Percentiles rank a stretch among this genome's conserved stretches.
Conservation (phyloP, 768 basidiomycete genomes). For the Phylloporus arenicola region DNA sequence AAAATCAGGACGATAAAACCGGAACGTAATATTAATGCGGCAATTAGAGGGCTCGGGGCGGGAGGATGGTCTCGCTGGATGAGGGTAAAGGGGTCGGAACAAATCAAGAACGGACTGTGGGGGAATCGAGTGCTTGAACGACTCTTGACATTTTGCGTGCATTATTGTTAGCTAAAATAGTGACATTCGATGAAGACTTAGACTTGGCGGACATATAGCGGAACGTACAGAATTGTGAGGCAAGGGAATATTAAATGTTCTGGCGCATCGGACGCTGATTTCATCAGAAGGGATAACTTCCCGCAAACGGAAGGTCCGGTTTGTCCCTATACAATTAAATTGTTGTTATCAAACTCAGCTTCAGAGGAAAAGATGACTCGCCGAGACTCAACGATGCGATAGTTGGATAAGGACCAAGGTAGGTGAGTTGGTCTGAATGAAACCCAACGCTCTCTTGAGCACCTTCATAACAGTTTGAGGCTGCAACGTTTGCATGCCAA, state of each 20-base stretch:
- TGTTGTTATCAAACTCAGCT: neutral
- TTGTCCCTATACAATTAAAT: conserved; percentile 45
- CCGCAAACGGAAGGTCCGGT: conserved; percentile 64
- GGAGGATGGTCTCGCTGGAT: conserved; percentile 15
- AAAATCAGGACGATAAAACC: conserved; percentile 84
- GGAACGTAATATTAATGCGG: conserved; percentile 82
- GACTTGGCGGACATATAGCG: neutral
- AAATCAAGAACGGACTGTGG: conserved; percentile 66
- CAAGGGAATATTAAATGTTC: conserved; percentile 73
- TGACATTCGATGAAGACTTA: neutral
- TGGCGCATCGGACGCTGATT: conserved; percentile 48
- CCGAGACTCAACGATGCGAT: conserved; percentile 83
- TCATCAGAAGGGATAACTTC: conserved; percentile 71
- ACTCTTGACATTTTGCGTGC: conserved; percentile 82
- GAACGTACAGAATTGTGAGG: conserved; percentile 68
- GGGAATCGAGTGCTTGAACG: conserved; percentile 75
- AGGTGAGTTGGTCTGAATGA: conserved; percentile 78
- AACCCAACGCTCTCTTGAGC: conserved; percentile 75
- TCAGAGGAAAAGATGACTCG: conserved; percentile 22
- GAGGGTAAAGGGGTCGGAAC: conserved; percentile 57
- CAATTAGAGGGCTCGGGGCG: conserved; percentile 49
- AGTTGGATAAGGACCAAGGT: conserved; percentile 78
- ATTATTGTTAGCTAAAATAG: conserved; percentile 66
- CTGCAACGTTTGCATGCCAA: conserved; percentile 84
- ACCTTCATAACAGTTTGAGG: conserved; percentile 82